Evolutionary conservation across 371 early-diverging fungal genomes (phyloP), one percentile per base, ranked within the genome.

Genomic region (Lichtheimia ornata): DNA sequence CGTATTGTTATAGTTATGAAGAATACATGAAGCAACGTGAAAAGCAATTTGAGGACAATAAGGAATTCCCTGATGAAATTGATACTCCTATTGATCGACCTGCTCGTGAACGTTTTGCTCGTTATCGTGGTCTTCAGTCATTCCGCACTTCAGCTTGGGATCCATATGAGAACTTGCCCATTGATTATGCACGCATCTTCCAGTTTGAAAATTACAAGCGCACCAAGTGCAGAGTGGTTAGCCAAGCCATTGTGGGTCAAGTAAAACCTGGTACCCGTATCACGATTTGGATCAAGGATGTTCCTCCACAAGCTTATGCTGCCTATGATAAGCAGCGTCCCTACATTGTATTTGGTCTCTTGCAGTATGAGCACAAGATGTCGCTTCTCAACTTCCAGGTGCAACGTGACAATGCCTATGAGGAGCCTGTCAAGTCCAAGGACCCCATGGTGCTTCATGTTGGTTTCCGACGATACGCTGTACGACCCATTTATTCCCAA

Each of bases 61-160:
- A 76, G 51, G 88, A 94, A 64, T 97, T 96, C 74, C 97, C 98
- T 12, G 98, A 98, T 74, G 98, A 98, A 74, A 90, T 97, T 20
- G 96, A 97, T 63, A 94, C 95, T 15, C 97, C 97, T 7, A 76
- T 86, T 63, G 89, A 95, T 61, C 73, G 88, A 15, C 77, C 93
- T 1, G 97, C 97, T 14, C 84, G 94, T 45, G 82, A 83, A 44
- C 84, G 97, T 59, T 97, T 97, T 75, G 88, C 88, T 24, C 86
- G 91, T 62, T 98, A 94, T 79, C 94, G 98, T 69, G 97, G 97
- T 30, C 81, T 98, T 62, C 91, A 94, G 76, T 91, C 90, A 47
- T 92, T 96, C 82, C 83, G 96, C 56, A 93, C 93, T 15, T 94
- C 96, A 4, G 90, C 95, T 15, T 98, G 98, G 98, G 97, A 97